Conservation (phyloP, 306 rosid genomes). For the Hippophae gyantsensis region DNA sequence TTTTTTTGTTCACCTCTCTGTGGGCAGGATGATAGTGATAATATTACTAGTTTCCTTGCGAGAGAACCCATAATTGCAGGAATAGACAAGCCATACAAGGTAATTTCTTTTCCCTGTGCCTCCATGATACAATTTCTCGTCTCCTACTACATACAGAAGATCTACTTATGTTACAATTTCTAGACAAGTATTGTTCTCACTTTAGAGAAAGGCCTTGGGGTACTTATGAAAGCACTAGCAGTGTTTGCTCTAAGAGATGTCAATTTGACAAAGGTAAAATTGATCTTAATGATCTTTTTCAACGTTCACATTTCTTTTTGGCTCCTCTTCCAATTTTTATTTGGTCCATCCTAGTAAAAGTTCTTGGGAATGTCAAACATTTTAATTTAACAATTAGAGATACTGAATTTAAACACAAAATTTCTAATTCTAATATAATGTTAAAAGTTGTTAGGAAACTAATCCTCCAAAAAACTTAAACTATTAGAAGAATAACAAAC, state of each 20-base stretch:
- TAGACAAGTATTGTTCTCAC: constrained; percentile 87
- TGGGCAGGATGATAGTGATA: constrained; percentile 57
- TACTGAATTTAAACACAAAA: too few relatives aligned
- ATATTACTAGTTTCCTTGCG: constrained; percentile 71
- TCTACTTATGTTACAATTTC: constrained; percentile 16
- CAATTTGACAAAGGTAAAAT: constrained; percentile 58
- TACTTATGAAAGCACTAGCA: constrained; percentile 80
- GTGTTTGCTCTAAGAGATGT: constrained; percentile 70
- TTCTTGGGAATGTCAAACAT: too few relatives aligned
- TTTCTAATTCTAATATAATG: too few relatives aligned
- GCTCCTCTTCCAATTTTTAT: neutral
- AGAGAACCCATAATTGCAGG: constrained; percentile 83
- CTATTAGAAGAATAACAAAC: too few relatives aligned
- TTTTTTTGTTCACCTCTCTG: constrained; percentile 15
- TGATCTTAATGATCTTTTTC: constrained; percentile 4
- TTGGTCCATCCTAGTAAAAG: neutral
- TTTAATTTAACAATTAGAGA: too few relatives aligned
- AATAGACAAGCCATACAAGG: constrained; percentile 51
- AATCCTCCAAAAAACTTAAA: too few relatives aligned
- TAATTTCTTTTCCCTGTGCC: constrained; percentile 9
- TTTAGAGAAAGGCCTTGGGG: constrained; percentile 81
- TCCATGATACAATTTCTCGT: neutral
- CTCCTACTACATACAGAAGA: constrained; percentile 10
- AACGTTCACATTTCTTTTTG: neutral
- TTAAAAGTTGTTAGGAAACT: too few relatives aligned